These are phyloP conservation scores for Kodamaea jinghongensis DNA, from an alignment of 805 yeast species.

Conservation along the genomic window DNA sequence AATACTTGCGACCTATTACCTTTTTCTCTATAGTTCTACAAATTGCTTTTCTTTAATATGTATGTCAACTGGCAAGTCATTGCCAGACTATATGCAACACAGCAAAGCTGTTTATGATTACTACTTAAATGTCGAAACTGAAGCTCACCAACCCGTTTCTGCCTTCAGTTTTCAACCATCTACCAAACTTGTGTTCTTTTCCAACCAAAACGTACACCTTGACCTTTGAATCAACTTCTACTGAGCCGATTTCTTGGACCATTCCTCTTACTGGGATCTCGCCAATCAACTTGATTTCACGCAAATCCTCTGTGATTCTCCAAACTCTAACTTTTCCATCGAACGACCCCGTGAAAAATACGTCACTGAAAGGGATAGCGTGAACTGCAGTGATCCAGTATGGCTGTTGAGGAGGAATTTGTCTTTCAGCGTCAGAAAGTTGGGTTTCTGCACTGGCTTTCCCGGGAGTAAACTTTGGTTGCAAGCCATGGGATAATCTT, in stretches of 20 bases:
- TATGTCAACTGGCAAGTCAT: background rate
- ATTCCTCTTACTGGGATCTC: conserved; percentile 64
- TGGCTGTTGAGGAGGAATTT: conserved; percentile 73
- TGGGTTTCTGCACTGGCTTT: conserved; percentile 51
- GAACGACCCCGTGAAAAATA: conserved; percentile 88
- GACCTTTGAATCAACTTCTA: conserved; percentile 50
- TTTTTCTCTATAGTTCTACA: too few species aligned
- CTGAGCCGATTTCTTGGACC: conserved; percentile 60
- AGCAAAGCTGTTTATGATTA: background rate
- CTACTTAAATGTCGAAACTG: conserved; percentile 19
- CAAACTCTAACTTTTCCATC: conserved; percentile 75
- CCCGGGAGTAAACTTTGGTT: conserved; percentile 42
- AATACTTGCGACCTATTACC: too few species aligned
- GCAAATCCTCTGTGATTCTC: conserved; percentile 59
- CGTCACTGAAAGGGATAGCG: conserved; percentile 81
- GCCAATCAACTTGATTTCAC: conserved; percentile 59
- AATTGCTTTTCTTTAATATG: too few species aligned
- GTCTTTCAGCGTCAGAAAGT: conserved; percentile 45
- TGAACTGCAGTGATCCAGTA: conserved; percentile 80
- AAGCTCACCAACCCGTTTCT: conserved; percentile 62
- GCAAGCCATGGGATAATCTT: conserved; percentile 75
- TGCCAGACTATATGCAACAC: background rate
- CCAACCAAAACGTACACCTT: conserved; percentile 59
- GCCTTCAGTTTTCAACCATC: conserved; percentile 71
- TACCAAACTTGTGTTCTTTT: conserved; percentile 85